Evolutionary conservation across 2,329 filamentous ascomycete genomes (phyloP), one percentile per base, ranked within the genome.

Genomic region (Penicillium oxalicum): DNA sequence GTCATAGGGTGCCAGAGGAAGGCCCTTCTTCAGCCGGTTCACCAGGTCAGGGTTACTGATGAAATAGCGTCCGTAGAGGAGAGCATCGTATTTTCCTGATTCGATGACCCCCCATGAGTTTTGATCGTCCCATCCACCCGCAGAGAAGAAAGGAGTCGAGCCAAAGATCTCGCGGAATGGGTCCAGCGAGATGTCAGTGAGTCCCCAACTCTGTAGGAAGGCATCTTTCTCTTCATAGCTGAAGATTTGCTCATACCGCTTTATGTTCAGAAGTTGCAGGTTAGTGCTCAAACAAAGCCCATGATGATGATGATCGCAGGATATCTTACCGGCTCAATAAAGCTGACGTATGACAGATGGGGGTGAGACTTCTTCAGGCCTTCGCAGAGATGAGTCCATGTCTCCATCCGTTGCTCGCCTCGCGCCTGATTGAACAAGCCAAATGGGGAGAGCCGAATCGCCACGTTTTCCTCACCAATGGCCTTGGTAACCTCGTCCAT

Each of bases 131-230:
- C 75, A 82, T 0, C 78, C 78, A 5, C 79, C 79, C 0, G 75
- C 78, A 0, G 77, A 74, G 52, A 82, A 73, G 63, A 82, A 79
- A 0, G 77, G 78, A 0, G 77, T 77, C 5, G 67, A 62, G 2
- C 71, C 73, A 44, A 79, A 75, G 50, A 81, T 80, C 9, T 70
- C 54, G 18, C 77, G 73, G 57, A 80, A 79, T 2, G 65, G 48
- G 6, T 69, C 68, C 1, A 80, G 66, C 38, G 74, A 70, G 18
- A 78, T 70, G 3, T 72, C 61, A 5, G 61, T 41, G 5, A 79
- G 60, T 2, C 72, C 72, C 76, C 76, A 79, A 5, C 70, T 72
- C 26, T 64, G 48, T 4, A 80, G 66, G 55, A 77, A 76, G 28
- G 64, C 60, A 27, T 77, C 71, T 56, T 80, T 79, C 55, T 79